Conservation (phyloP, 495 filamentous ascomycete genomes). For the Annulohypoxylon maeteangense region DNA sequence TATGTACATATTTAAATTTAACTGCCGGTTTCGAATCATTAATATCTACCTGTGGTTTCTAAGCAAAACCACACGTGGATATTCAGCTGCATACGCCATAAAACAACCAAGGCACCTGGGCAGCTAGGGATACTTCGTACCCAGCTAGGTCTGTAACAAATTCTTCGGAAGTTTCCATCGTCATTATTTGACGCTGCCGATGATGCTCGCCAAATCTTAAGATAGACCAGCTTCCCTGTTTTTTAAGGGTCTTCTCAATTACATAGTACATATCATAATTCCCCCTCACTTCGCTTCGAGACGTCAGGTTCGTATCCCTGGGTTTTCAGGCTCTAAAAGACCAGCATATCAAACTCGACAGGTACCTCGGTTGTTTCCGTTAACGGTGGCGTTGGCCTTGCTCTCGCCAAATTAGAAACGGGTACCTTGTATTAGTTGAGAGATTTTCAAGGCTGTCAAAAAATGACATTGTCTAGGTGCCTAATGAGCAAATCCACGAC, state of each 20-base stretch:
- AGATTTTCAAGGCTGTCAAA: constrained; percentile 31
- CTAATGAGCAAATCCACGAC: neutral
- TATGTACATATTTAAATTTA: constrained; percentile 5
- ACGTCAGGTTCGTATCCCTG: constrained; percentile 19
- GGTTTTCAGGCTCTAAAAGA: constrained; percentile 15
- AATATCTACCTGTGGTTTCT: neutral
- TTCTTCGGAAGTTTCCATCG: constrained; percentile 22
- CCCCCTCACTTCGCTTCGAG: constrained; percentile 28
- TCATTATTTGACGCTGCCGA: neutral
- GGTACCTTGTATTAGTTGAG: constrained; percentile 8
- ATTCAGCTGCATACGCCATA: neutral
- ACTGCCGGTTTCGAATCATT: constrained; percentile 1
- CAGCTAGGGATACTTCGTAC: neutral
- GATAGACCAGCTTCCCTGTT: constrained; percentile 30
- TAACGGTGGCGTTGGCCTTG: constrained; percentile 20
- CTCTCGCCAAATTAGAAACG: constrained; percentile 13
- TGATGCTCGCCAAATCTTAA: constrained; percentile 13
- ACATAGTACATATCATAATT: constrained; percentile 13
- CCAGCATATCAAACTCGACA: constrained; percentile 39
- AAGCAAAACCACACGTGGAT: constrained; percentile 11
- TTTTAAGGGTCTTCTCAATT: constrained; percentile 27
- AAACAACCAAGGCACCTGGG: neutral
- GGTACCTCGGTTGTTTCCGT: constrained; percentile 30
- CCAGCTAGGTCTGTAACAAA: neutral
- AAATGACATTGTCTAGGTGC: constrained; percentile 15